Evolutionary conservation across 345 rosid genomes (phyloP), one percentile per base, ranked within the genome.

Genomic region (Rhodomyrtus tomentosa): DNA sequence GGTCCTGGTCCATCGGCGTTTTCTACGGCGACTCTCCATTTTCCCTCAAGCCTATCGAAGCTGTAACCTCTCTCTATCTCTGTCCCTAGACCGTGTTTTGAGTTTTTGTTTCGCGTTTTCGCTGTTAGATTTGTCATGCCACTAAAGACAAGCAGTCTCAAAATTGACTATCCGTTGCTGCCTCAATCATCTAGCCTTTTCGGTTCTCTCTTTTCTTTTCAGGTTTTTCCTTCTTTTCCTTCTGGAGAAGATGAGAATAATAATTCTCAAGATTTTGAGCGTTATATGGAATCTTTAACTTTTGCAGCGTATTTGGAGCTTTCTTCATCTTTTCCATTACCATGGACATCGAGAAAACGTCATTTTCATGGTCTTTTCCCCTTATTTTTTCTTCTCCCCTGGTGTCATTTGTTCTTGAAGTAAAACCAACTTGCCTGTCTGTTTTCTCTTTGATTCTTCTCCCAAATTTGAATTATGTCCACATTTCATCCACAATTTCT

Each of bases 1-100:
- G 99, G 84, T 95, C 99, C 22, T 96, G 99, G 99, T 92, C 99
- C 11, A 87, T 97, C 86, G 99, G 99, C 29, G 92, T 95, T 85
- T 95, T 92, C 87, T 95, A 91, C 86, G 99, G 99, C 5, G 90
- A 95, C 73, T 93, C 98, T 85, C 99, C 99, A 11, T 93, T 97
- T 87, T 89, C 96, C 83, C 94, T 97, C 56, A 91, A 94, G 87
- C 93, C 99, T 25, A 95, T 97, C 84, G 99, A 97, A 95, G 29
- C 92, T 36, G 99, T 96, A 85, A 92, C 92, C 88, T 29, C 55
- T 53, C 59, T 51, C n/a, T 83, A 74, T 27, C 49, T 80, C 8
- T 40, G 54, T 40, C 45, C 10, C 18, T 53, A 13, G 55, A 53
- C 54, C 16, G 52, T 81, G 24, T 50, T 52, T 53, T 25, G 50